A percentile compares a stretch with the other conserved stretches of the same genome.
Conservation (phyloP, 2,329 filamentous ascomycete species). For the Cucurbitaria berberidis region DNA sequence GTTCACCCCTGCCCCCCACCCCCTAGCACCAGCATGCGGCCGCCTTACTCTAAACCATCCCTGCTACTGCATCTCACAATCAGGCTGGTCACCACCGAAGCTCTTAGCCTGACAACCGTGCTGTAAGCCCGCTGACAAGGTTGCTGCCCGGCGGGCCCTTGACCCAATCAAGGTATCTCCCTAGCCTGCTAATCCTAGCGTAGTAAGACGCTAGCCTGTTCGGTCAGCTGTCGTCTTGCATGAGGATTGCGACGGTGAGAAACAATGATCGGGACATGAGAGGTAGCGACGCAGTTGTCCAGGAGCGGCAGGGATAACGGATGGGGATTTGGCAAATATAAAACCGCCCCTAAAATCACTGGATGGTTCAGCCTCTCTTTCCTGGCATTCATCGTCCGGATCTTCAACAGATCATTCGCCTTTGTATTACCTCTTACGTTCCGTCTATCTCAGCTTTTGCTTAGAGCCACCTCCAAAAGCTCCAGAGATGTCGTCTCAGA, state of each 20-base stretch:
- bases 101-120: no score
- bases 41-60: no score
- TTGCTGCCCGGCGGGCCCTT: not conserved
- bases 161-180: not conserved
- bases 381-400: no score
- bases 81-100: no score
- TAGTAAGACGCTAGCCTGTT: conserved; percentile 4
- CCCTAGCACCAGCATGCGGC: no score
- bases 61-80: no score
- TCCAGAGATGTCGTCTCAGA: not conserved
- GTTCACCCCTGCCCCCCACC: no score
- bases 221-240: not conserved
- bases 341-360: not conserved
- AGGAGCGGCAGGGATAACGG: not conserved
- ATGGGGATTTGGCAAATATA: not conserved
- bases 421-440: no score
- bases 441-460: no score
- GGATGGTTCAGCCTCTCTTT: not conserved
- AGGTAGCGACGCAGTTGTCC: not conserved
- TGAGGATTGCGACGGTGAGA: not conserved
- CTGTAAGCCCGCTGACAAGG: no score
- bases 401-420: no score
- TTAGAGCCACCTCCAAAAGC: not conserved
- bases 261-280: not conserved
- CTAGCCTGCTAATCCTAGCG: not conserved